Conservation (phyloP, 768 basidiomycete genomes). For the Pisolithus marmoratus region DNA sequence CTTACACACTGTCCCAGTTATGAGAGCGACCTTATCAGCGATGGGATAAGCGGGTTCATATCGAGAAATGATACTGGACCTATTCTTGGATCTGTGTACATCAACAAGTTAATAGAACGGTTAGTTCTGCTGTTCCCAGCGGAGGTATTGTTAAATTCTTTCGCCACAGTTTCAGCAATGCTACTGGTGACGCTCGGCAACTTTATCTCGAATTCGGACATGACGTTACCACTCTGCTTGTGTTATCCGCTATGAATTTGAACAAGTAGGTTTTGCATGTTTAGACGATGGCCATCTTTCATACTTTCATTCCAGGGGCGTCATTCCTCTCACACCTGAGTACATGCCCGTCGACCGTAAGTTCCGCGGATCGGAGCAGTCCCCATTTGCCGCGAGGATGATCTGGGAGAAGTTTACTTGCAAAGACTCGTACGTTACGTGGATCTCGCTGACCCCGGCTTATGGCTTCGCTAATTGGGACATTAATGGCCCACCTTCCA, state of each 20-base stretch:
- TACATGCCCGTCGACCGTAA: slow-evolving; percentile 25
- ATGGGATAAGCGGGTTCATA: slow-evolving; percentile 33
- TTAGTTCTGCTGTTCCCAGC: slow-evolving; percentile 6
- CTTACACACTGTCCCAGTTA: slow-evolving; percentile 20
- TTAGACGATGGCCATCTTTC: slow-evolving; percentile 18
- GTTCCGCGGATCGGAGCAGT: slow-evolving; percentile 35
- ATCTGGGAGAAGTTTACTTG: slow-evolving; percentile 39
- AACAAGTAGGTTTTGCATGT: slow-evolving; percentile 22
- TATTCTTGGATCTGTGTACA: slow-evolving; percentile 34
- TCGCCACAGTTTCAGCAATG: slow-evolving; percentile 28
- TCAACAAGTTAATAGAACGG: slow-evolving; percentile 36
- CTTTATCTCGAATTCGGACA: slow-evolving; percentile 40
- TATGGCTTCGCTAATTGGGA: background rate
- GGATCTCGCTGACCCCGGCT: background rate
- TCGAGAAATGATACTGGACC: slow-evolving; percentile 28
- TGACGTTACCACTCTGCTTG: slow-evolving; percentile 35
- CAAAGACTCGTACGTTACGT: slow-evolving; percentile 28
- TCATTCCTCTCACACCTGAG: slow-evolving; percentile 21
- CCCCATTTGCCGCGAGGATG: slow-evolving; percentile 42
- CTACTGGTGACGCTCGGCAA: slow-evolving; percentile 25
- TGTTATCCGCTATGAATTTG: slow-evolving; percentile 33
- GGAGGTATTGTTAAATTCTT: background rate
- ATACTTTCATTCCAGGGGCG: slow-evolving; percentile 22
- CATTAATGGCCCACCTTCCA: slow-evolving; percentile 15
- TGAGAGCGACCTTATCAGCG: slow-evolving; percentile 36